Base-by-base conservation (phyloP, 306 rosid genomes). In the Dryas drummondii region DNA sequence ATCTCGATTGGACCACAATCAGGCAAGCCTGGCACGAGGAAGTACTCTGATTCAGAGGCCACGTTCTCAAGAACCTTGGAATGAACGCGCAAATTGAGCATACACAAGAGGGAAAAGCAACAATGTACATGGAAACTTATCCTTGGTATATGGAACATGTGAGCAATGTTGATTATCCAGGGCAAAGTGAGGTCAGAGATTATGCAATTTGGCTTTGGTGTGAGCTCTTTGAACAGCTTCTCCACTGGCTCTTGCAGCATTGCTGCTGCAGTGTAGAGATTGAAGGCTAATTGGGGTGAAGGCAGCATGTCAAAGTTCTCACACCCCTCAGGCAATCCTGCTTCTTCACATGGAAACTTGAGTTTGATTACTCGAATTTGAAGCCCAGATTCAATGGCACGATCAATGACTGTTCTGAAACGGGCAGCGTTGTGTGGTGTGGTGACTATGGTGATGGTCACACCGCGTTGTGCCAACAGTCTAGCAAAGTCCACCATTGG, bases 401-500 rank as follows among this genome's bases (percentile, higher is more conserved):
- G 60, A 22, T 57, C 51, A 9, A 74, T 14, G 15, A 42, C 48
- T 3, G 70, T 11, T 27, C 5, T 54, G 70, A 80, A 76, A 4
- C 69, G 71, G 60, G 46, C 0, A 54, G 80, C 80, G 22, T 76
- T 76, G 41, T 46, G 70, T 4, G 82, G 80, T 9, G 87, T 72
- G 15, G 82, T 84, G 77, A 84, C 57, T 2, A 84, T 69, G 50
- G 84, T 72, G 19, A 77, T 79, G 4, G 7, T 14, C 4, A 62
- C 48, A 32, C 81, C 81, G 15, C 62, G 66, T 22, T 57, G 68
- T 3, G 82, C 84, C 42, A 84, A 53, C 4, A 80, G 76, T 54
- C 49, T 80, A 4, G 80, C 80, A 63, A 80, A 51, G 80, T 77
- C 84, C 0, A 66, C 51, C 85, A 80, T 80, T 8, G 87, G 82